Percentiles rank a stretch among this genome's conserved stretches.
These are phyloP conservation scores for Aspergillus sclerotioniger DNA, from an alignment of 495 filamentous ascomycete genomes.

Conservation along the genomic window DNA sequence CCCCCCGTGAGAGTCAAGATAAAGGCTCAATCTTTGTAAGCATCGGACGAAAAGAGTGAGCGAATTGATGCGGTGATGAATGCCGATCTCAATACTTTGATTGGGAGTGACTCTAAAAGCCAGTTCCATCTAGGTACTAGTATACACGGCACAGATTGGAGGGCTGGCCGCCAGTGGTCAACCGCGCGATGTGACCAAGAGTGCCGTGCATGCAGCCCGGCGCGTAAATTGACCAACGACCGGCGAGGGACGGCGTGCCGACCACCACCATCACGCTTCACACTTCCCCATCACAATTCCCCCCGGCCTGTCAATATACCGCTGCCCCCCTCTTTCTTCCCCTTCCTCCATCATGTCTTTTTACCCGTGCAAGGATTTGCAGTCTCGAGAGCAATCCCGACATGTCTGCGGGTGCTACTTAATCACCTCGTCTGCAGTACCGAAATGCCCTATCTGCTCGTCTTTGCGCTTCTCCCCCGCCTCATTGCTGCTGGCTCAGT, in stretches of 20 bases:
- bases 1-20: too few species aligned
- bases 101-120: too few species aligned
- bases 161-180: not conserved
- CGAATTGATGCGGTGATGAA: too few species aligned
- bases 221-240: not conserved
- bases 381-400: not conserved
- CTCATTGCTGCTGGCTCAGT: conserved; percentile 19
- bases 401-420: not conserved
- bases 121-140: too few species aligned
- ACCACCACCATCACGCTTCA: not conserved
- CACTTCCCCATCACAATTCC: not conserved
- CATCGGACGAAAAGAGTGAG: too few species aligned
- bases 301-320: not conserved
- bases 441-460: not conserved
- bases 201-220: not conserved
- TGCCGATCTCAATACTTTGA: too few species aligned
- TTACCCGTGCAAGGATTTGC: not conserved
- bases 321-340: not conserved
- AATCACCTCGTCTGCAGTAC: not conserved
- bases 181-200: not conserved
- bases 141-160: too few species aligned
- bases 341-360: not conserved
- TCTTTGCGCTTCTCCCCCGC: conserved; percentile 11
- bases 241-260: not conserved
- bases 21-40: too few species aligned